Evolutionary conservation across 805 yeast species (phyloP).

Genomic region (Zygoascus flipseniorum): DNA sequence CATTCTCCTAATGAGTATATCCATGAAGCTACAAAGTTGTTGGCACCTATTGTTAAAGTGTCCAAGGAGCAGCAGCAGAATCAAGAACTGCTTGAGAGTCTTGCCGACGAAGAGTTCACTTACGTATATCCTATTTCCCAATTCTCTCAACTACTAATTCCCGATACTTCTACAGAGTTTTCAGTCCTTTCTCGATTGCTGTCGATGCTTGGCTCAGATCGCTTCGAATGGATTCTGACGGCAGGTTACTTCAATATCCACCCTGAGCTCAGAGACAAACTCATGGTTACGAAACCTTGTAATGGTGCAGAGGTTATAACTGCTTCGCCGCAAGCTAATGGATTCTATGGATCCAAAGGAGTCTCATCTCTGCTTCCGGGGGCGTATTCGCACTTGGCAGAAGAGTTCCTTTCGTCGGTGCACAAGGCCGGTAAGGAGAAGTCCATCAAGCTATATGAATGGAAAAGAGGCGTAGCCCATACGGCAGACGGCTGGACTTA

Average conservation of each 20-base stretch:
- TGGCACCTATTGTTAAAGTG: conserved; percentile 31
- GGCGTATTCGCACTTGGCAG: conserved; percentile 74
- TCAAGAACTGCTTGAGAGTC: conserved; percentile 7
- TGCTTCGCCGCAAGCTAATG: conserved; percentile 90
- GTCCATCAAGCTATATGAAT: conserved; percentile 61
- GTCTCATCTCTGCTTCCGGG: conserved; percentile 74
- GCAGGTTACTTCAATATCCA: conserved; percentile 95
- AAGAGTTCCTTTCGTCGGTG: conserved; percentile 53
- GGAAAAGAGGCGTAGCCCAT: conserved; percentile 82
- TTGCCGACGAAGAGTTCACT: conserved; percentile 34
- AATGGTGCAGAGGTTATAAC: conserved; percentile 62
- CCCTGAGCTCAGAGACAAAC: conserved; percentile 53
- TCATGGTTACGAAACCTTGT: conserved; percentile 48
- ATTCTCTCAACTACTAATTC: conserved; percentile 68
- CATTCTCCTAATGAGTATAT: conserved; percentile 20
- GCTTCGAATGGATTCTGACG: conserved; percentile 73
- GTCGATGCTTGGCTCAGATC: conserved; percentile 45
- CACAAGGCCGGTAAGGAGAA: conserved; percentile 24
- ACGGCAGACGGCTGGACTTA: conserved; percentile 89
- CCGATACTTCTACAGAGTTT: conserved; percentile 74
- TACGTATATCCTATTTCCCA: conserved; percentile 87
- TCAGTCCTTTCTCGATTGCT: conserved; percentile 56
- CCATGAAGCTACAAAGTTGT: conserved; percentile 37
- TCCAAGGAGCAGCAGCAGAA: neutral
- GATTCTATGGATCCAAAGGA: conserved; percentile 81